phyloP scores from a whole-genome alignment of 2,329 filamentous ascomycete genomes.

The Lasiodiplodia citricola region DNA sequence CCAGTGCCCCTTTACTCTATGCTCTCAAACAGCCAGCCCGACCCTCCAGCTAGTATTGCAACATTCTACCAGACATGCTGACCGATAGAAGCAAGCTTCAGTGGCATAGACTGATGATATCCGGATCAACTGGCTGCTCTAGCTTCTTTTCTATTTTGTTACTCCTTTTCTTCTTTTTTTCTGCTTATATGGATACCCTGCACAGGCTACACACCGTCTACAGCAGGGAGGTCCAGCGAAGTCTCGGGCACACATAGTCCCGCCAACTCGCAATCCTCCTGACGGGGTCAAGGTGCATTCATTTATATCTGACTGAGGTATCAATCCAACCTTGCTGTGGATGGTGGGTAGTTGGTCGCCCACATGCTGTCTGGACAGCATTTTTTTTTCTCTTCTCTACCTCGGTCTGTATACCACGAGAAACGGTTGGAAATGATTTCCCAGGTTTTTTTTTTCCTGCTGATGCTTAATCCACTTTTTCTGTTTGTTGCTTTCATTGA shows the following conservation, averaged over 20 bases:
- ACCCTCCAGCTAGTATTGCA: neutral
- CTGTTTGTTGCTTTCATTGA: neutral
- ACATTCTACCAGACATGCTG: neutral
- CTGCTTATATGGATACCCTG: slow-evolving; percentile 21
- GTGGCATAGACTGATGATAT: neutral
- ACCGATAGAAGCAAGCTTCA: neutral
- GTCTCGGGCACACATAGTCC: neutral
- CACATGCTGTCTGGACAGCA: slow-evolving; percentile 6
- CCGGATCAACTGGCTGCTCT: neutral
- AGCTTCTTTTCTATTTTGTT: neutral
- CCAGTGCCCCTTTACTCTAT: neutral
- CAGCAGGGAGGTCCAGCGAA: neutral
- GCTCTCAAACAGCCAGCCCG: neutral
- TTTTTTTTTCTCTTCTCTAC: slow-evolving; percentile 5
- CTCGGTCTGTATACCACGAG: slow-evolving; percentile 10
- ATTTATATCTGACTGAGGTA: neutral
- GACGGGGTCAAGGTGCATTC: neutral
- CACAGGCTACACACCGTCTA: neutral
- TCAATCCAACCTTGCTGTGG: neutral
- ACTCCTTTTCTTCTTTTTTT: neutral
- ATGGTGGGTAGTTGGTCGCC: neutral
- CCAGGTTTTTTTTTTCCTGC: neutral
- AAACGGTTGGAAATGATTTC: slow-evolving; percentile 6
- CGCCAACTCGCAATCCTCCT: neutral
- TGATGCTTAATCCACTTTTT: neutral